phyloP scores from a whole-genome alignment of 768 basidiomycete genomes.

The Holtermanniella nyarrowii region DNA sequence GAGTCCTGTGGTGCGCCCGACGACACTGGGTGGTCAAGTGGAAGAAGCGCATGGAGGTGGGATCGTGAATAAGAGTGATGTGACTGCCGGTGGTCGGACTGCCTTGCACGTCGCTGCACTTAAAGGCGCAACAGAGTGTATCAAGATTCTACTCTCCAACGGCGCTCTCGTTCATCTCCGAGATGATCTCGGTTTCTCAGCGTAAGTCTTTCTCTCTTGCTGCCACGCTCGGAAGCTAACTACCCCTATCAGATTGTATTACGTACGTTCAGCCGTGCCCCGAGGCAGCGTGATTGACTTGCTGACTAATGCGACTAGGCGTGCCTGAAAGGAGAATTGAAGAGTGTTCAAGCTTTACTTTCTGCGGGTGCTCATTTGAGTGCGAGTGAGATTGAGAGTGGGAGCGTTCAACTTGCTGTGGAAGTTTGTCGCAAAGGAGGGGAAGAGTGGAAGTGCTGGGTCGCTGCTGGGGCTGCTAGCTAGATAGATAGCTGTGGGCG shows the following conservation, averaged over 20 bases:
- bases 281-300: too few species aligned
- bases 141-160: constrained; percentile 51
- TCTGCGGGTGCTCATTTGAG: constrained; percentile 57
- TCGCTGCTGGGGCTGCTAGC: too few species aligned
- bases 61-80: constrained; percentile 53
- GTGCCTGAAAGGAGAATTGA: constrained; percentile 47
- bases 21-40: constrained; percentile 30
- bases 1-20: background rate
- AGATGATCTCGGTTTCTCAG: constrained; percentile 67
- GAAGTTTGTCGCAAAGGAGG: too few species aligned
- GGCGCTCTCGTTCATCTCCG: constrained; percentile 76
- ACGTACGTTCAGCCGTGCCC: too few species aligned
- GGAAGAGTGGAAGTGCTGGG: too few species aligned
- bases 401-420: background rate
- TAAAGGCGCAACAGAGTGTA: constrained; percentile 49
- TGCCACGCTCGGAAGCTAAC: constrained; percentile 9
- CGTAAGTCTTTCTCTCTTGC: constrained; percentile 2
- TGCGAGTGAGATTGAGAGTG: constrained; percentile 14
- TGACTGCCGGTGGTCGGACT: constrained; percentile 59
- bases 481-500: too few species aligned
- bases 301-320: constrained; percentile 62
- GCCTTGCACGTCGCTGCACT: constrained; percentile 71
- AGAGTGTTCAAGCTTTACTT: constrained; percentile 52
- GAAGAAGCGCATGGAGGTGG: constrained; percentile 2
- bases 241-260: too few species aligned